Base-by-base conservation (phyloP, 208 protist species). In the Acanthamoeba sp. region DNA sequence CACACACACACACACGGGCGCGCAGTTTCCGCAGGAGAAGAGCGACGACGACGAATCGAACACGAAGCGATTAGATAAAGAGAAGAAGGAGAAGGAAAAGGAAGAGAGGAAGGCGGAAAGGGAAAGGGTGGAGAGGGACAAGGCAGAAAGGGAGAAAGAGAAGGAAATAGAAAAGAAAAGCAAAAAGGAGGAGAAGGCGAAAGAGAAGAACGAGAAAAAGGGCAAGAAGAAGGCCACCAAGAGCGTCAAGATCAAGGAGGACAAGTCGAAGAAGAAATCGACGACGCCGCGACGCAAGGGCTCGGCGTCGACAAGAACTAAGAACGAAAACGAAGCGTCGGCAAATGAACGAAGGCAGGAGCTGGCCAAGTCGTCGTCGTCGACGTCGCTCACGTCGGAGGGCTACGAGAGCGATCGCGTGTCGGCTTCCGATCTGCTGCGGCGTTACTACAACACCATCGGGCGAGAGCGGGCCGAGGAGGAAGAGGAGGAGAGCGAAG, bases 91-190 rank as follows among this genome's bases (percentile, higher is more conserved):
- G 20, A 12, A 76, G 9, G 66, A 76, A 38, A 76, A 76, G 66
- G 20, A 14, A 6, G 34, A 76, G 20, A 76, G 34, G n/a, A 85
- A 29, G 76, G 14, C 36, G 76, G 27, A 85, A 5, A 7, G 20
- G 66, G 9, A 76, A 20, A 76, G 66, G 12, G 34, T 6, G 20
- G 34, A 76, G 34, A 38, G 34, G n/a, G n/a, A 40, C n/a, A 20
- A 6, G 29, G 66, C n/a, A 76, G 66, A 55, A 55, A n/a, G n/a
- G n/a, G 48, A 55, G 48, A 16, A 6, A 76, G 20, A 76, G 66
- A 76, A 40, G 66, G 66, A 32, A n/a, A n/a, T n/a, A n/a, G n/a
- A 76, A 76, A 32, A 76, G n/a, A 76, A 40, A 76, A 40, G 34
- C 66, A n/a, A 76, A 32, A 76, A 76, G n/a, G 29, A 76, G 34